These are phyloP conservation scores for Phytophthora rubi DNA, from an alignment of 352 stramenopile species.

Conservation along the genomic window DNA sequence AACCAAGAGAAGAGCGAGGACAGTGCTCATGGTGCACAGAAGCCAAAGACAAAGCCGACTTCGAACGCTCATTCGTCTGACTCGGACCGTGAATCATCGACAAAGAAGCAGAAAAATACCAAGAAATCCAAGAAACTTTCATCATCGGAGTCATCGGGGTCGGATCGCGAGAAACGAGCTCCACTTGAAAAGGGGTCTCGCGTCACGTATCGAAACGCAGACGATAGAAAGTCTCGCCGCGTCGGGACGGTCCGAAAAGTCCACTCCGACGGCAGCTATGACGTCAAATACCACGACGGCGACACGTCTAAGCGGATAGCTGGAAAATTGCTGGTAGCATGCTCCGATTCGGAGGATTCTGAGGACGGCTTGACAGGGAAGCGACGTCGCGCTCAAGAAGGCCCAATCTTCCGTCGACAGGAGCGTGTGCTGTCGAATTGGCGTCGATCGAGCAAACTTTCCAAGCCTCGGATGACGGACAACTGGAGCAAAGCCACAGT, in stretches of 20 bases:
- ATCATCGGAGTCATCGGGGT: constrained; percentile 28
- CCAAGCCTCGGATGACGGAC: constrained; percentile 32
- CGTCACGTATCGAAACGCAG: constrained; percentile 51
- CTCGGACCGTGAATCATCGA: constrained; percentile 17
- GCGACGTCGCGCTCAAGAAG: not conserved
- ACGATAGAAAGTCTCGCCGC: constrained; percentile 36
- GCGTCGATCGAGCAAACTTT: constrained; percentile 48
- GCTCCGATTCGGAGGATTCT: constrained; percentile 47
- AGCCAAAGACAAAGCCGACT: constrained; percentile 2
- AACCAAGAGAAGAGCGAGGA: constrained; percentile 24
- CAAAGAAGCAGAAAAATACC: constrained; percentile 17
- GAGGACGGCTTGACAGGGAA: constrained; percentile 24
- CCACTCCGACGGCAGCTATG: constrained; percentile 62
- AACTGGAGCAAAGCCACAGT: constrained; percentile 44
- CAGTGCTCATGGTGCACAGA: constrained; percentile 14
- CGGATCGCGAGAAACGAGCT: constrained; percentile 12
- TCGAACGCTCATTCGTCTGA: constrained; percentile 4
- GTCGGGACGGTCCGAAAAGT: constrained; percentile 43
- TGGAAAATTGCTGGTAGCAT: constrained; percentile 24
- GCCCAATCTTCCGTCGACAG: constrained; percentile 34
- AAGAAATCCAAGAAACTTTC: constrained; percentile 26
- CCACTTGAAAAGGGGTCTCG: constrained; percentile 34
- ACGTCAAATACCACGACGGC: constrained; percentile 67
- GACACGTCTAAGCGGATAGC: constrained; percentile 50
- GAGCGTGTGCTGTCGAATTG: constrained; percentile 44